These are phyloP conservation scores for Filobasidium uniguttulatum DNA, from an alignment of 1,284 basidiomycete genomes.

Conservation along the genomic window DNA sequence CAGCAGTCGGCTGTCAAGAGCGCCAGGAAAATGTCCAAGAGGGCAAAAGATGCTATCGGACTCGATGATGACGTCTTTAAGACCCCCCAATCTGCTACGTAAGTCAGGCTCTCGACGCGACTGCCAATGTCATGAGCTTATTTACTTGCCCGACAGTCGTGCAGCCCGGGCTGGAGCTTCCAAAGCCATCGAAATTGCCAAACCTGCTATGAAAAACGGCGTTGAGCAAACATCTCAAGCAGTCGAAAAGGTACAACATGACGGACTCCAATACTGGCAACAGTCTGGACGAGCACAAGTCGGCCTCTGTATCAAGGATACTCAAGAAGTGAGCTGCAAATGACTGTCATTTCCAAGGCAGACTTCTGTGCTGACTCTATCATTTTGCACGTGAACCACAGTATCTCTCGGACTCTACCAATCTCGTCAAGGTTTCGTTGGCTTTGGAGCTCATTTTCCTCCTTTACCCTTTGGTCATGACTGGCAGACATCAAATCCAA, in stretches of 20 bases:
- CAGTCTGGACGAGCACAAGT: slow-evolving; percentile 4
- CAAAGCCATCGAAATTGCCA: slow-evolving; percentile 13
- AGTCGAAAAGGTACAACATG: neutral
- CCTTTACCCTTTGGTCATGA: slow-evolving; percentile 25
- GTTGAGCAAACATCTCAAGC: slow-evolving; percentile 1
- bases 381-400: neutral
- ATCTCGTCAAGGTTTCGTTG: slow-evolving; percentile 2
- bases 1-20: neutral
- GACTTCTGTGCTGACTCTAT: no score
- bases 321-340: slow-evolving; percentile 6
- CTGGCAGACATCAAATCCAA: slow-evolving; percentile 23
- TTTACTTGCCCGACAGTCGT: neutral
- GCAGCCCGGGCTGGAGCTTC: slow-evolving; percentile 6
- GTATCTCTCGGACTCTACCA: slow-evolving; percentile 8
- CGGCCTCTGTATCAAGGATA: neutral
- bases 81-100: neutral
- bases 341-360: no score
- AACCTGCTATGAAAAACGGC: neutral
- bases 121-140: neutral
- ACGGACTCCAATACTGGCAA: slow-evolving; percentile 6
- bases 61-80: neutral
- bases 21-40: neutral
- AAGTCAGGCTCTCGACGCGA: neutral
- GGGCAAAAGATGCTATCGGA: neutral
- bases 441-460: slow-evolving; percentile 24